Evolutionary conservation across 1,284 basidiomycete species (phyloP), one percentile per base, ranked within the genome.

Genomic region (Jaminaea rosea): DNA sequence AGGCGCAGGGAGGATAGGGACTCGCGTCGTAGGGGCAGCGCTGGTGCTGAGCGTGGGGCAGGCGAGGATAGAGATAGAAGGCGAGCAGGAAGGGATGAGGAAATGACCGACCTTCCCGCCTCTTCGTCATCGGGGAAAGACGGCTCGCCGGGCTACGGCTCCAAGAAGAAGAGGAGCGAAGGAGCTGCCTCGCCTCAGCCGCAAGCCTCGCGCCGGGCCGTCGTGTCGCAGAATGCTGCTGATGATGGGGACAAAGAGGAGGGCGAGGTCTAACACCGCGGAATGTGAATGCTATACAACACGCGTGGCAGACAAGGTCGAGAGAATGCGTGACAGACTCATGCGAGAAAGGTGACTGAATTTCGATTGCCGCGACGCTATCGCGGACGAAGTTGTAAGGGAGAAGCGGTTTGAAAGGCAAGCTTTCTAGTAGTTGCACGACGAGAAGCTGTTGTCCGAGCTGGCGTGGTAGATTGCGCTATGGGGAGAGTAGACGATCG

Each of bases 221-320:
- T 23, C 21, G 24, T 31, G 37, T 34, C 31, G 24, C 29, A 21
- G 15, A 24, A 34, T 8, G 46, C 26, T 37, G 47, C 28, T 28
- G 47, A 46, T 11, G 47, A 49, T 19, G 44, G 36, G n/a, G 47
- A 49, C 13, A 47, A 49, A 26, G 47, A 49, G 44, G 47, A 49
- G 26, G 47, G 47, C 17, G 47, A 49, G 28, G 47, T 49, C 23
- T 49, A 26, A 46, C n/a, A n/a, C n/a, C n/a, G n/a, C n/a, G n/a
- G n/a, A n/a, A n/a, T n/a, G n/a, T n/a, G n/a, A n/a, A n/a, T n/a
- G n/a, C n/a, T n/a, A n/a, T n/a, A n/a, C n/a, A n/a, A n/a, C n/a
- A n/a, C n/a, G n/a, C n/a, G n/a, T n/a, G n/a, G n/a, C n/a, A n/a
- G n/a, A n/a, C n/a, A n/a, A n/a, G n/a, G n/a, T n/a, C n/a, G n/a